These are phyloP conservation scores for Eurotiales sp. DNA, from an alignment of 2,329 filamentous ascomycete species.

Conservation along the genomic window DNA sequence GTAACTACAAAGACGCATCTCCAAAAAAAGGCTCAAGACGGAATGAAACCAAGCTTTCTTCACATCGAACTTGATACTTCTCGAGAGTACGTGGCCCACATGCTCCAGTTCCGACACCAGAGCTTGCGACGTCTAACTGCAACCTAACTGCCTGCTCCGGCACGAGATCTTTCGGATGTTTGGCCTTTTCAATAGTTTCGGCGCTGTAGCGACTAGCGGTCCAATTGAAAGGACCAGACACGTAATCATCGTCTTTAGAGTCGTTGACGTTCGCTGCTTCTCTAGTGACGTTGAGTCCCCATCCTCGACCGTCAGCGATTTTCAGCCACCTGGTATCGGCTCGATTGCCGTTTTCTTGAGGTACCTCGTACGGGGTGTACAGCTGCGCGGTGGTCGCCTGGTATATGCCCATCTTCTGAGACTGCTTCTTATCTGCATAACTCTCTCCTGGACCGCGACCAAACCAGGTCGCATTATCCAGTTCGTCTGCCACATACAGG, in stretches of 20 bases:
- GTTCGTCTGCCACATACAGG: conserved; percentile 11
- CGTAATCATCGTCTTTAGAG: background rate
- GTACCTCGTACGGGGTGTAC: conserved; percentile 25
- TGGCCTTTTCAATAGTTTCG: conserved; percentile 17
- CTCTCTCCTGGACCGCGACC: conserved; percentile 25
- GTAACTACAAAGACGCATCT: background rate
- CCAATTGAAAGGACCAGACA: conserved; percentile 18
- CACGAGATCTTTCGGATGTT: conserved; percentile 20
- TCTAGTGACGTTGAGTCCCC: conserved; percentile 3
- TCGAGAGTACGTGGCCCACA: conserved; percentile 2
- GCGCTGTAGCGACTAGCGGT: conserved; percentile 17
- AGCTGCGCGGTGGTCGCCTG: conserved; percentile 15
- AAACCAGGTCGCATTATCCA: conserved; percentile 21
- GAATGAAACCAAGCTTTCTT: conserved; percentile 1
- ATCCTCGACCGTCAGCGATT: conserved; percentile 16
- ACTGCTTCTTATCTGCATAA: conserved; percentile 23
- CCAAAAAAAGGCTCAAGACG: conserved; percentile 2
- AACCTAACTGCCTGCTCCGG: conserved; percentile 16
- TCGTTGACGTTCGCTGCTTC: background rate
- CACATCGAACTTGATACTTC: conserved; percentile 3
- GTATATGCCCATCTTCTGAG: conserved; percentile 21
- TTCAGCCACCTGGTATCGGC: conserved; percentile 21
- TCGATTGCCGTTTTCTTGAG: conserved; percentile 24
- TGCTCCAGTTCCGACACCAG: conserved; percentile 7
- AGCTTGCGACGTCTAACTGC: conserved; percentile 19